Percentiles rank a stretch among this genome's conserved stretches.
Conservation (phyloP, 2,329 filamentous ascomycete species). For the Botrytis porri region DNA sequence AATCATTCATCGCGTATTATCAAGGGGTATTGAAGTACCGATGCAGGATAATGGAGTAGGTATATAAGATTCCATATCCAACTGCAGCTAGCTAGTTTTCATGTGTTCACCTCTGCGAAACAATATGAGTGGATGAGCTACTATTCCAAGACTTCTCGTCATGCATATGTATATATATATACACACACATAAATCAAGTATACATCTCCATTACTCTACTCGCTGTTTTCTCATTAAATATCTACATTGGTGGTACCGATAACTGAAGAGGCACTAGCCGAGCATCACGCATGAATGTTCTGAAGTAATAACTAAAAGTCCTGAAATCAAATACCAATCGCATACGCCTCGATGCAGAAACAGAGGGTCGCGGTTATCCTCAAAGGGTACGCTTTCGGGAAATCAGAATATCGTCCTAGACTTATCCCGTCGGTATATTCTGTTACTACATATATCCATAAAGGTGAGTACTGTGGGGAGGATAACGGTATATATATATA, state of each 20-base stretch:
- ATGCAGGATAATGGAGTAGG: not conserved
- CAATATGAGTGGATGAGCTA: not conserved
- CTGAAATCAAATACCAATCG: not conserved
- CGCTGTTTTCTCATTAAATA: not conserved
- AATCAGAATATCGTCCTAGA: not conserved
- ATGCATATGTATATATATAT: not conserved
- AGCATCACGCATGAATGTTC: not conserved
- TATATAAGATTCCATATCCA: not conserved
- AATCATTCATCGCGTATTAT: not conserved
- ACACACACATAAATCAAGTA: not conserved
- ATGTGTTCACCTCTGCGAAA: not conserved
- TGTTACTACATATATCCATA: not conserved
- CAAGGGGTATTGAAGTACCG: not conserved
- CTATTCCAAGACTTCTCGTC: not conserved
- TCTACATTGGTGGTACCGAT: not conserved
- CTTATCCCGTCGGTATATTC: not conserved
- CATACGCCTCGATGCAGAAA: not conserved
- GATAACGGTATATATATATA: not conserved
- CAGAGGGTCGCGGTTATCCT: not conserved
- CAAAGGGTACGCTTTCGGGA: not conserved
- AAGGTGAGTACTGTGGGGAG: not conserved
- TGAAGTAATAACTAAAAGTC: too few species aligned
- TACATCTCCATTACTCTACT: not conserved
- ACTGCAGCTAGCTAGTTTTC: not conserved
- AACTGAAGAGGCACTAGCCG: not conserved